Evolutionary conservation across 1,284 basidiomycete genomes (phyloP).

Genomic region (Athelia psychrophila): DNA sequence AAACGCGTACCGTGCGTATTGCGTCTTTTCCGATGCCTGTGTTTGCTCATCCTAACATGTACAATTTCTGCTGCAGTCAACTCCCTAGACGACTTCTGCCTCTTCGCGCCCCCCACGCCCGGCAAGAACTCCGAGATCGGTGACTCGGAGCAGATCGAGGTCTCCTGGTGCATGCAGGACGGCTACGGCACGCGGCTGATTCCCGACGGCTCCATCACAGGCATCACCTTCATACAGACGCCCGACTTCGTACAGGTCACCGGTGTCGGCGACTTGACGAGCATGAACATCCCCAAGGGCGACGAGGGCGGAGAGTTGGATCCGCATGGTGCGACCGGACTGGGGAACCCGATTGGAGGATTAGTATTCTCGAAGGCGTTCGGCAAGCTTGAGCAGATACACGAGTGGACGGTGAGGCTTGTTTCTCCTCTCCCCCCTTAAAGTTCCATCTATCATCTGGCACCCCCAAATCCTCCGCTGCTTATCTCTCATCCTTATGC

Average conservation of each 20-base stretch:
- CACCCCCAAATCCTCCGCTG: neutral
- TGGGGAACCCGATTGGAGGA: slow-evolving; percentile 46
- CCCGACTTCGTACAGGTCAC: slow-evolving; percentile 71
- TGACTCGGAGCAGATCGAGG: slow-evolving; percentile 61
- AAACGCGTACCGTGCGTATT: slow-evolving; percentile 53
- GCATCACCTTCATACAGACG: slow-evolving; percentile 71
- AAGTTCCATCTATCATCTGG: neutral
- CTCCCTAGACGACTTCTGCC: slow-evolving; percentile 58
- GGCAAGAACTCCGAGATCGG: slow-evolving; percentile 51
- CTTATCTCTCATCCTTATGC: neutral
- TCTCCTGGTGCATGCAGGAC: slow-evolving; percentile 64
- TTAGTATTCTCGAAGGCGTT: slow-evolving; percentile 60
- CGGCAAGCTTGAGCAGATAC: slow-evolving; percentile 38
- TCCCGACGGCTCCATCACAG: slow-evolving; percentile 69
- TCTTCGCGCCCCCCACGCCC: slow-evolving; percentile 55
- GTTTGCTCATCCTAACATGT: too few species aligned
- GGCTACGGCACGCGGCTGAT: slow-evolving; percentile 72
- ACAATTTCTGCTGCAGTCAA: slow-evolving; percentile 41
- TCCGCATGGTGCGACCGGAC: slow-evolving; percentile 40
- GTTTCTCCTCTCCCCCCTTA: neutral
- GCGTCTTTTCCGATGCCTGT: neutral
- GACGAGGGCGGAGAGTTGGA: slow-evolving; percentile 65
- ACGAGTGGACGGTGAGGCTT: slow-evolving; percentile 50
- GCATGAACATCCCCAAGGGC: slow-evolving; percentile 60
- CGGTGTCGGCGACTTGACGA: slow-evolving; percentile 63